phyloP scores from a whole-genome alignment of 1,139 yeast genomes.

The Hyphopichia buzzinii region DNA sequence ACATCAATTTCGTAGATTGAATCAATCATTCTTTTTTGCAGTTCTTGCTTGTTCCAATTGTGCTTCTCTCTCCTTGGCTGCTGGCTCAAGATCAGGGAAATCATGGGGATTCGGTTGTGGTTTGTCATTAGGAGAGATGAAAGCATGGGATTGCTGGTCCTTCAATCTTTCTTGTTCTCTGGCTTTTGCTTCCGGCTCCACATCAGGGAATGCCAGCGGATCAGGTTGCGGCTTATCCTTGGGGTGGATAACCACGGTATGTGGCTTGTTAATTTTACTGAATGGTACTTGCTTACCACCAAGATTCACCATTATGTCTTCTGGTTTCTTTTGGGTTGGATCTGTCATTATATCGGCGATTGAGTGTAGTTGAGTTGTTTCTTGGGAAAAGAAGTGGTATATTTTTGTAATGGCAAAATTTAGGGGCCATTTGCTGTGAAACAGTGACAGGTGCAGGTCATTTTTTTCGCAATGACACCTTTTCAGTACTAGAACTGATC shows the following conservation, averaged over 20 bases:
- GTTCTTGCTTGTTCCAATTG: constrained; percentile 6
- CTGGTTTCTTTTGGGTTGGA: constrained; percentile 18
- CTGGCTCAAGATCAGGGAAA: constrained; percentile 23
- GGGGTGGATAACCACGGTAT: constrained; percentile 22
- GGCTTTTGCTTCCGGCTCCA: constrained; percentile 29
- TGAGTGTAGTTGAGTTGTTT: background rate
- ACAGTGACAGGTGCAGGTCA: too few relatives aligned
- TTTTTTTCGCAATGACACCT: too few relatives aligned
- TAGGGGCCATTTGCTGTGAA: background rate
- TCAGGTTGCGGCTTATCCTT: constrained; percentile 25
- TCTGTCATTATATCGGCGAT: too few relatives aligned
- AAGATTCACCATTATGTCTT: constrained; percentile 30
- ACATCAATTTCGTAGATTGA: background rate
- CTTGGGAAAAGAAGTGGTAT: background rate
- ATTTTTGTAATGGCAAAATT: background rate
- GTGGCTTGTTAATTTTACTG: constrained; percentile 39
- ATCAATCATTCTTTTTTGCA: constrained; percentile 2
- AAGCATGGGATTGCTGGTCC: constrained; percentile 15
- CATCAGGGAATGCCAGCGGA: constrained; percentile 21
- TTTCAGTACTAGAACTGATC: too few relatives aligned
- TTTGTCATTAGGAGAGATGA: constrained; percentile 1
- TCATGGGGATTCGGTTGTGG: constrained; percentile 28
- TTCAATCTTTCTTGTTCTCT: constrained; percentile 15
- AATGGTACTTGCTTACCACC: constrained; percentile 41
- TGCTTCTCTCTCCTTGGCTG: constrained; percentile 10